These are phyloP conservation scores for Bolboschoenus planiculmis DNA, from an alignment of 176 grass and related monocot genomes.

Conservation along the genomic window DNA sequence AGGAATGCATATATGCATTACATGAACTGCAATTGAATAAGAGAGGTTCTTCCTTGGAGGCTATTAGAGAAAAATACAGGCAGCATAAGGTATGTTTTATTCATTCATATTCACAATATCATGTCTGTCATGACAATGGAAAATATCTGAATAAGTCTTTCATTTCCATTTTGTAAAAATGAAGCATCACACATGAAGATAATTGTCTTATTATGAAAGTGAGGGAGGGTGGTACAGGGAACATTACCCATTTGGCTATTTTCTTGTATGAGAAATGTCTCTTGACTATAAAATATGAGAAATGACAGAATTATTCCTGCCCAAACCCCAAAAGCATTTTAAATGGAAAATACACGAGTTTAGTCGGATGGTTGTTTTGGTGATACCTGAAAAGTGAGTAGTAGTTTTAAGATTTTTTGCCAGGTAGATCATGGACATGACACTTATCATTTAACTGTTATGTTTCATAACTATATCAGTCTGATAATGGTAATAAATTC, in stretches of 20 bases:
- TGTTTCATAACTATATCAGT: background rate
- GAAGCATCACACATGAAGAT: background rate
- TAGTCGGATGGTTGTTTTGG: background rate
- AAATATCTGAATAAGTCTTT: background rate
- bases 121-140: background rate
- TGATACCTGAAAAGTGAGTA: background rate
- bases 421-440: background rate
- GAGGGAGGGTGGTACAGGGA: background rate
- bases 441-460: background rate
- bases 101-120: background rate
- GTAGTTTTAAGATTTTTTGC: background rate
- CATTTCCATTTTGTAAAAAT: background rate
- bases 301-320: background rate
- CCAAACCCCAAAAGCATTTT: background rate
- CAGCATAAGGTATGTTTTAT: slow-evolving; percentile 51
- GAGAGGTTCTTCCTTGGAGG: slow-evolving; percentile 32
- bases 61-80: slow-evolving; percentile 82
- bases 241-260: background rate
- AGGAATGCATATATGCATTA: slow-evolving; percentile 53
- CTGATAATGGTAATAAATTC: background rate
- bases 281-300: background rate
- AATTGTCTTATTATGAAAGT: slow-evolving; percentile 16
- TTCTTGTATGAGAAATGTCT: no score
- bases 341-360: background rate
- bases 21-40: slow-evolving; percentile 68